These are phyloP conservation scores for Xylaria sp. DNA, from an alignment of 2,329 filamentous ascomycete species.

Conservation along the genomic window DNA sequence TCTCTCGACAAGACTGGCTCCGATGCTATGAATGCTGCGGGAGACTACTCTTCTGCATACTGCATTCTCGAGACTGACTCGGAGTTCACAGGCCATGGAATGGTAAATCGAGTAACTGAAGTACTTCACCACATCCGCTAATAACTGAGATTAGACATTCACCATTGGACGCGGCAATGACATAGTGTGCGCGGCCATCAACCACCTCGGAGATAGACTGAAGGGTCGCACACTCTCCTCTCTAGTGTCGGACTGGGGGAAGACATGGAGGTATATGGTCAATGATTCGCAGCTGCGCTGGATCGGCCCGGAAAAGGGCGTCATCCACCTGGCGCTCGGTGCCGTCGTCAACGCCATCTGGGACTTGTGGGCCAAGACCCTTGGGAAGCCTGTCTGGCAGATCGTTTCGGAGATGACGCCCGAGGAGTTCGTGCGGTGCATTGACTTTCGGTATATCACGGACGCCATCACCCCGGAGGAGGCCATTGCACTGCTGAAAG, in stretches of 20 bases:
- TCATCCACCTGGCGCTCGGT: slow-evolving; percentile 89
- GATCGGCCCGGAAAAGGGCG: slow-evolving; percentile 94
- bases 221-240: slow-evolving; percentile 76
- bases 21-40: slow-evolving; percentile 94
- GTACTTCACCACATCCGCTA: not conserved
- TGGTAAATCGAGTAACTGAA: slow-evolving; percentile 55
- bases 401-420: slow-evolving; percentile 90
- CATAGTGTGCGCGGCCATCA: slow-evolving; percentile 85
- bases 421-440: slow-evolving; percentile 83
- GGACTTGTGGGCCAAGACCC: slow-evolving; percentile 92
- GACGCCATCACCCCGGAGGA: slow-evolving; percentile 90
- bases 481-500: slow-evolving; percentile 72
- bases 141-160: slow-evolving; percentile 60
- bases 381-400: slow-evolving; percentile 87
- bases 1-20: slow-evolving; percentile 95
- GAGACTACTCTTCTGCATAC: slow-evolving; percentile 94
- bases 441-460: slow-evolving; percentile 94
- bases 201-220: slow-evolving; percentile 77
- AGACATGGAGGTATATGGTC: slow-evolving; percentile 91
- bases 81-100: slow-evolving; percentile 73
- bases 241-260: slow-evolving; percentile 80
- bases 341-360: slow-evolving; percentile 90
- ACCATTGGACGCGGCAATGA: slow-evolving; percentile 91
- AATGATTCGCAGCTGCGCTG: slow-evolving; percentile 88
- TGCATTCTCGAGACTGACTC: slow-evolving; percentile 87